Conservation (phyloP, 2,329 filamentous ascomycete species). For the Penicillium sp. region DNA sequence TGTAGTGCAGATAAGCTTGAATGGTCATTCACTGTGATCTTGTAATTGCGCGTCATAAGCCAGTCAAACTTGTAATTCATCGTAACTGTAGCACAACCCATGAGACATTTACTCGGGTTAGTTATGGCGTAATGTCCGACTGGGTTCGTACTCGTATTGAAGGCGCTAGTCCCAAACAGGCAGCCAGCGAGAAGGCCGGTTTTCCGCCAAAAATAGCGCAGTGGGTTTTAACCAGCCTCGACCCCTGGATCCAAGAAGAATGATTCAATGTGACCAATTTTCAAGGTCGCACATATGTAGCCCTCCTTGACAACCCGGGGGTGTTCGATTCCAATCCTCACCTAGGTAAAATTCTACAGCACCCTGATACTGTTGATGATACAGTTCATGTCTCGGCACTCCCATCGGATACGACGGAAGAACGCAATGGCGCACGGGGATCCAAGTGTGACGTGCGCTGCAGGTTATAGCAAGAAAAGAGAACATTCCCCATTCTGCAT, state of each 20-base stretch:
- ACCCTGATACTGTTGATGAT: not conserved
- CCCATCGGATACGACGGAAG: constrained; percentile 9
- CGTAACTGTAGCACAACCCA: not conserved
- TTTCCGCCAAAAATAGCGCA: not conserved
- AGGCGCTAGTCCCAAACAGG: constrained; percentile 5
- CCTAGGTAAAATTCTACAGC: not conserved
- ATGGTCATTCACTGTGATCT: not conserved
- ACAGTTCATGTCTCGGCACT: constrained; percentile 1
- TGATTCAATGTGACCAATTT: not conserved
- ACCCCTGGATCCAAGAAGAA: not conserved
- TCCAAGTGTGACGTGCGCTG: constrained; percentile 15
- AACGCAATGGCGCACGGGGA: constrained; percentile 13
- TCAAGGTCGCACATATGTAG: not conserved
- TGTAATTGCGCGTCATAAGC: not conserved
- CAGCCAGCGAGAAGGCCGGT: constrained; percentile 3
- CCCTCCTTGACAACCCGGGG: not conserved
- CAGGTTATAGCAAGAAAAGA: constrained; percentile 6
- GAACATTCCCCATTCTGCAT: not conserved
- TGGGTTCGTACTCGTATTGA: not conserved
- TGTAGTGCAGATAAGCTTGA: not conserved
- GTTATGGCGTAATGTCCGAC: not conserved
- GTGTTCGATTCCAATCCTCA: not conserved
- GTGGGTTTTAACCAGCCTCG: not conserved
- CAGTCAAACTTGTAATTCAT: not conserved
- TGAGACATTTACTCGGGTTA: not conserved